A percentile compares a stretch with the other conserved stretches of the same genome.
phyloP scores from a whole-genome alignment of 2,329 filamentous ascomycete genomes.

The Calonectria pseudoturangicola region DNA sequence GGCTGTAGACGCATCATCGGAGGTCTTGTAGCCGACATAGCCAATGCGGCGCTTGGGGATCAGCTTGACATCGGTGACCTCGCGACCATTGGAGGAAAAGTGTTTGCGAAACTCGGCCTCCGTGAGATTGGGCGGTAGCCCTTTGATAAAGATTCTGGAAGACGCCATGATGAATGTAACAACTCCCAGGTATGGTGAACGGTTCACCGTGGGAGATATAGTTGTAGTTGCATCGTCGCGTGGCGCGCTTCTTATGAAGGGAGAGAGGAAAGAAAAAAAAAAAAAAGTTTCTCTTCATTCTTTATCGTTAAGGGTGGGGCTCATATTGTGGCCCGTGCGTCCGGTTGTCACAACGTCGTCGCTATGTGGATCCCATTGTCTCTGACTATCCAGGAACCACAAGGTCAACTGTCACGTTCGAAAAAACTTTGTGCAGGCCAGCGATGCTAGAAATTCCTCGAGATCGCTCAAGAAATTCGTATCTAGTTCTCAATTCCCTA shows the following conservation, averaged over 20 bases:
- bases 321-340: slow-evolving; percentile 51
- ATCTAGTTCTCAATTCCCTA: not conserved
- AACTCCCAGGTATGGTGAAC: slow-evolving; percentile 51
- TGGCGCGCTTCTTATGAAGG: slow-evolving; percentile 49
- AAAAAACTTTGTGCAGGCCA: slow-evolving; percentile 3
- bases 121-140: slow-evolving; percentile 88
- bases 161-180: slow-evolving; percentile 66
- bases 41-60: slow-evolving; percentile 93
- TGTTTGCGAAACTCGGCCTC: slow-evolving; percentile 92
- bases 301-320: slow-evolving; percentile 53
- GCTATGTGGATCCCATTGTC: slow-evolving; percentile 46
- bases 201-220: slow-evolving; percentile 48
- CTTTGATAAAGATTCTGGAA: slow-evolving; percentile 86
- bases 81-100: slow-evolving; percentile 82
- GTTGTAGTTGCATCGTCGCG: slow-evolving; percentile 53
- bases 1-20: slow-evolving; percentile 86
- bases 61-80: slow-evolving; percentile 94
- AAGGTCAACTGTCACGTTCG: slow-evolving; percentile 40
- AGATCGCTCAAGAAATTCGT: not conserved
- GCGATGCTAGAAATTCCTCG: slow-evolving; percentile 17
- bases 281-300: slow-evolving; percentile 57
- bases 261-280: slow-evolving; percentile 43
- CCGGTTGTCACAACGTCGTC: slow-evolving; percentile 27
- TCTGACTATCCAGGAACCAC: slow-evolving; percentile 45
- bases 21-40: slow-evolving; percentile 93